Base-by-base conservation (phyloP, 371 early-diverging fungal genomes). In the Mucor lusitanicus region DNA sequence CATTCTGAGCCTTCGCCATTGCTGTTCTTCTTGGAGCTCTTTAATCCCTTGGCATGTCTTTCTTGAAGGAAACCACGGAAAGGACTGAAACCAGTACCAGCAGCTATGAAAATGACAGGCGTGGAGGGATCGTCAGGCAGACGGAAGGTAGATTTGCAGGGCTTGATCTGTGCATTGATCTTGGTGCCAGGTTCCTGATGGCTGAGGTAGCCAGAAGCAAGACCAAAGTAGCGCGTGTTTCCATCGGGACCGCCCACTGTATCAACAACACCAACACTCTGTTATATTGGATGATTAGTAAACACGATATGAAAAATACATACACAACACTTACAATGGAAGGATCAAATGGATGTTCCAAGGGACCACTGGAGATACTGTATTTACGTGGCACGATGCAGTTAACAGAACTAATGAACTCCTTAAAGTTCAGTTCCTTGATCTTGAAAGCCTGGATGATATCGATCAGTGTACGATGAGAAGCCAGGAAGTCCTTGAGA, bases 1-100 rank as follows among this genome's bases (percentile, higher is more conserved):
- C 11, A 75, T 83, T 30, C 59, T 30, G 19, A 35, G 44, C 3
- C 67, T 63, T 21, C 27, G 6, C 28, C 27, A 13, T 27, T 27
- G 55, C 7, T 15, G 25, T 5, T 54, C 28, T 54, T 54, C 55
- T 54, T 54, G 27, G 55, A 54, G 7, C 37, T 30, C 30, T 66
- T 35, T 15, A 59, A 37, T 17, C 67, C 63, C 32, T 50, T 39
- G 8, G 55, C 44, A n/a, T 39, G 63, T 21, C 68, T 63, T 25
- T 67, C 72, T 54, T 72, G 64, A 39, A 95, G 60, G 56, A 95
- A 87, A 30, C 92, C 80, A 30, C 92, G 81, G 87, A 95, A 92
- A 1, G 95, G 94, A 5, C 95, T 91, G 13, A 96, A 81, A 17
- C 95, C 95, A 0, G 92, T 90, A 3, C 94, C 94, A 42, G 79